A percentile compares a stretch with the other conserved stretches of the same genome.
Evolutionary conservation across 179 eudicot species (phyloP).

Genomic region (Heliamphora pulchella): DNA sequence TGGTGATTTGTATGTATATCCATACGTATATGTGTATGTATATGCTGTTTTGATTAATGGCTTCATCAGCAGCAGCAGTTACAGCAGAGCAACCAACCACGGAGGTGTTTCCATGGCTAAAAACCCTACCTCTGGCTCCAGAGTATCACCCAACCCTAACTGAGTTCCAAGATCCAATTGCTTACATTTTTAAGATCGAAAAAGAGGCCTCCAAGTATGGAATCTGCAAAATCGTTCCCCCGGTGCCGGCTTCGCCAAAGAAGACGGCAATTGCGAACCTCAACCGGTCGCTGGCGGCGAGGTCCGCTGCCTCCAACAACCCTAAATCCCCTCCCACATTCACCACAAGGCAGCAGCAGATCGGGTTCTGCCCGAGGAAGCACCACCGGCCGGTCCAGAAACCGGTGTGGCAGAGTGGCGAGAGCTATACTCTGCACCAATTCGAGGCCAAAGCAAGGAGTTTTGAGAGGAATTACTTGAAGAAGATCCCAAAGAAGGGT

Average conservation of each 20-base stretch:
- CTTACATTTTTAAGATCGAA: slow-evolving; percentile 89
- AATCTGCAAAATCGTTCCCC: slow-evolving; percentile 92
- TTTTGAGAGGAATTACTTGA: slow-evolving; percentile 62
- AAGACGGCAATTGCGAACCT: slow-evolving; percentile 51
- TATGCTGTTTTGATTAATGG: slow-evolving; percentile 16
- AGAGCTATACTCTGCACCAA: slow-evolving; percentile 56
- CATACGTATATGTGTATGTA: background rate
- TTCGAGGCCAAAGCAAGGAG: slow-evolving; percentile 71
- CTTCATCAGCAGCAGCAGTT: slow-evolving; percentile 16
- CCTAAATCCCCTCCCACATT: slow-evolving; percentile 54
- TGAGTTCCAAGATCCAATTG: slow-evolving; percentile 92
- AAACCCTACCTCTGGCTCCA: slow-evolving; percentile 84
- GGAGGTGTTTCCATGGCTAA: slow-evolving; percentile 77
- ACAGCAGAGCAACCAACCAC: slow-evolving; percentile 34
- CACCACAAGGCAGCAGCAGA: slow-evolving; percentile 82
- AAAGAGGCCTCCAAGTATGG: slow-evolving; percentile 78
- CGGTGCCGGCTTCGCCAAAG: slow-evolving; percentile 48
- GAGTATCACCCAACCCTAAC: slow-evolving; percentile 83
- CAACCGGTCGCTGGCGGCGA: slow-evolving; percentile 44
- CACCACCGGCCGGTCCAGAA: slow-evolving; percentile 77
- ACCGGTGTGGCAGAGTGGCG: slow-evolving; percentile 95
- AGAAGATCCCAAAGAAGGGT: slow-evolving; percentile 39
- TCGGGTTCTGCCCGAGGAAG: slow-evolving; percentile 89
- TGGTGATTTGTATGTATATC: background rate
- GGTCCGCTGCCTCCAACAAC: slow-evolving; percentile 21